Evolutionary conservation across 2,329 filamentous ascomycete species (phyloP).

Genomic region (Blastomyces emzantsi): DNA sequence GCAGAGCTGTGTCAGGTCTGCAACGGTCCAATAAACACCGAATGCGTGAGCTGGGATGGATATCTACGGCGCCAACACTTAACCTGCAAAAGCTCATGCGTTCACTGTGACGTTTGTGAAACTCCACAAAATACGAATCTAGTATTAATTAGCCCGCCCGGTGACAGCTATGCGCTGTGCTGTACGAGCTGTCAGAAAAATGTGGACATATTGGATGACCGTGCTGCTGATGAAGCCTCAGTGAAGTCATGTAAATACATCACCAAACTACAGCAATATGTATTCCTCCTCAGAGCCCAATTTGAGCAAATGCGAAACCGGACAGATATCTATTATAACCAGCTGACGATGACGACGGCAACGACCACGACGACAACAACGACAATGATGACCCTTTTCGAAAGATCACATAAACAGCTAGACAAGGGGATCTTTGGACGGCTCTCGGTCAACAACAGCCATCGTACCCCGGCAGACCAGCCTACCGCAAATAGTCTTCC

Average conservation of each 20-base stretch:
- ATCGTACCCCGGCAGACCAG: not conserved
- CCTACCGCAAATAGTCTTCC: not conserved
- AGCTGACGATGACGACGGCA: not conserved
- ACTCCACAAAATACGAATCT: not conserved
- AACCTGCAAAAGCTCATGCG: constrained; percentile 2
- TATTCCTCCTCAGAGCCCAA: not conserved
- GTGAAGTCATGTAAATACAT: not conserved
- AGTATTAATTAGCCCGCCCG: not conserved
- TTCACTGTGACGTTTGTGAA: not conserved
- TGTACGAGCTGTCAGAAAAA: not conserved
- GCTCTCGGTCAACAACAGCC: not conserved
- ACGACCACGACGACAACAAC: not conserved
- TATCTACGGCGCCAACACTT: constrained; percentile 3
- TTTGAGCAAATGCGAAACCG: not conserved
- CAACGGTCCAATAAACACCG: not conserved
- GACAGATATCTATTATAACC: not conserved
- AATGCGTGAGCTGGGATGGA: constrained; percentile 1
- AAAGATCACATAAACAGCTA: not conserved
- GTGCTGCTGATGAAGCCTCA: not conserved
- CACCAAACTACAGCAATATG: constrained; percentile 3
- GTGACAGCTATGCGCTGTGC: not conserved
- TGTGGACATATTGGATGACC: not conserved
- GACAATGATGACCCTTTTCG: not conserved
- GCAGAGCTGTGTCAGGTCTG: constrained; percentile 3
- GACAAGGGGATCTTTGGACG: constrained; percentile 1